Conservation (phyloP, 129 eudicot genomes). For the Solidago caesia region DNA sequence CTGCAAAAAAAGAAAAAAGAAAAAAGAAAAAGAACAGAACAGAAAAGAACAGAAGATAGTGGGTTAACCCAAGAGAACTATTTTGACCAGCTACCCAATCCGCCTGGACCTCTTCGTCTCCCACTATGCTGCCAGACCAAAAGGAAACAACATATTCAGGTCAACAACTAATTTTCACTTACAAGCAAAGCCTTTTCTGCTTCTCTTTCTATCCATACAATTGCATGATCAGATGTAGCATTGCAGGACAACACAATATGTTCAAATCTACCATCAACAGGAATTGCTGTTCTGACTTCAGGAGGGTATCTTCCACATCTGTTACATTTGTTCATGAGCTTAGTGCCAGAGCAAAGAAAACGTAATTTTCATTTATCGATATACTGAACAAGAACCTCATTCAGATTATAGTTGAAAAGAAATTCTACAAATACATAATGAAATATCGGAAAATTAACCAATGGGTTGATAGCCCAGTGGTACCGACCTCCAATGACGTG, state of each 20-base stretch:
- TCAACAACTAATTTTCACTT: slow-evolving; percentile 17
- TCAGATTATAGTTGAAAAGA: not conserved
- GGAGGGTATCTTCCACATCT: slow-evolving; percentile 89
- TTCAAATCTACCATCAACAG: slow-evolving; percentile 95
- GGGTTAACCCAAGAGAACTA: not conserved
- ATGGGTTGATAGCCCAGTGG: no score
- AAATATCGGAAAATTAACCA: not conserved
- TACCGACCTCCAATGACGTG: no score
- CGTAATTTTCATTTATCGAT: not conserved
- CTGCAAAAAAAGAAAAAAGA: no score
- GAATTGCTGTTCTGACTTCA: slow-evolving; percentile 80
- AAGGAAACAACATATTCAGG: not conserved
- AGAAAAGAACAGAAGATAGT: not conserved
- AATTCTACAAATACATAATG: not conserved
- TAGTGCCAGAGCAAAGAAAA: not conserved
- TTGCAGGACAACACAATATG: slow-evolving; percentile 61
- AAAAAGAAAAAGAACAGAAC: not conserved
- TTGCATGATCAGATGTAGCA: slow-evolving; percentile 54
- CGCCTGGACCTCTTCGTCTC: not conserved
- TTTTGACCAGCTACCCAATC: not conserved
- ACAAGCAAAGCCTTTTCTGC: slow-evolving; percentile 54
- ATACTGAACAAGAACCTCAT: not conserved
- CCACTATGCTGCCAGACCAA: not conserved
- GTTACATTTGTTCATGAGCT: slow-evolving; percentile 16
- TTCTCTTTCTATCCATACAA: slow-evolving; percentile 52